Conservation (phyloP, 2,329 filamentous ascomycete genomes). For the Penicillium occitanis region DNA sequence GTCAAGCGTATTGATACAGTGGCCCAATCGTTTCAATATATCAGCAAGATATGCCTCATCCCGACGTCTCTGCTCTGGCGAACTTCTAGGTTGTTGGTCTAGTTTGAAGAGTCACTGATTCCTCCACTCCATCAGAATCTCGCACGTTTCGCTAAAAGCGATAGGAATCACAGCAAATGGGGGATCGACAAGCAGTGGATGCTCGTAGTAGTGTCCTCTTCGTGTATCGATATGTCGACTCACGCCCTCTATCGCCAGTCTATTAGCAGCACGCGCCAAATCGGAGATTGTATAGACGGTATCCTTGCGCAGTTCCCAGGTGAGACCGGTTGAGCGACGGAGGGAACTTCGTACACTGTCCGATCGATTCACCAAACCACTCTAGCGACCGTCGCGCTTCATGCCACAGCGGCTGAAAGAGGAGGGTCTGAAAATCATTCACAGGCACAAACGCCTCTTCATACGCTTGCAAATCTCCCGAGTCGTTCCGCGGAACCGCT, state of each 20-base stretch:
- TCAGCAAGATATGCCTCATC: not conserved
- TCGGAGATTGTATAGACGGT: not conserved
- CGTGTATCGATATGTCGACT: not conserved
- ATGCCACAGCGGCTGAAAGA: not conserved
- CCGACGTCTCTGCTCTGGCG: not conserved
- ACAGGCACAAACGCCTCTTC: not conserved
- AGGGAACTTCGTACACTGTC: not conserved
- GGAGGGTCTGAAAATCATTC: not conserved
- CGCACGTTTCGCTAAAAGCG: not conserved
- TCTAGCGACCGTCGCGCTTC: not conserved
- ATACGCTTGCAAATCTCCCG: too few relatives aligned
- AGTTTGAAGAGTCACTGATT: not conserved
- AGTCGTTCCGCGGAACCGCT: too few relatives aligned
- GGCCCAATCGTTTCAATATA: too few relatives aligned
- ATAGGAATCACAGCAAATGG: not conserved
- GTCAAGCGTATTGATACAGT: not conserved
- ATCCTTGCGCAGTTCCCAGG: not conserved
- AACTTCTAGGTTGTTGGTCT: not conserved
- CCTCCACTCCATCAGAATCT: not conserved
- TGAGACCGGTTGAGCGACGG: not conserved
- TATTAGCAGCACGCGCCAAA: not conserved
- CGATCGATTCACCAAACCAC: not conserved
- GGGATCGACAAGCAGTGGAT: not conserved
- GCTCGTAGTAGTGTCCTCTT: not conserved
- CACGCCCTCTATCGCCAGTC: not conserved